Conservation (phyloP, 805 yeast species). For the Metschnikowia gelsemii region DNA sequence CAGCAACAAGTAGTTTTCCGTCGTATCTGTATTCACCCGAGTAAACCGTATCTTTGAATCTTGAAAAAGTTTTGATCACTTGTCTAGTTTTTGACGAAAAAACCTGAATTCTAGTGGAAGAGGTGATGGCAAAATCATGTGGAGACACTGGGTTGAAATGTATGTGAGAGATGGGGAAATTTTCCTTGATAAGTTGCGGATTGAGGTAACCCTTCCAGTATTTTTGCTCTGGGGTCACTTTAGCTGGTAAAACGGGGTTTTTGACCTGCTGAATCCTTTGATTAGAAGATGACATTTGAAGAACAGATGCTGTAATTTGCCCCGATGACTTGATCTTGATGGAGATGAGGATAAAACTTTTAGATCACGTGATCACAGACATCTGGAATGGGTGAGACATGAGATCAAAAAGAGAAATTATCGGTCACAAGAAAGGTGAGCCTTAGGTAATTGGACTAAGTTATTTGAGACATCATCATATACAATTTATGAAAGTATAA, state of each 20-base stretch:
- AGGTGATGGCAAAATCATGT: constrained; percentile 89
- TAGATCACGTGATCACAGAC: constrained; percentile 14
- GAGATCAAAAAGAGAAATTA: too few species aligned
- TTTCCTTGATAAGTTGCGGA: constrained; percentile 90
- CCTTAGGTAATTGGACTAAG: neutral
- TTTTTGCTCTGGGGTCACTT: constrained; percentile 87
- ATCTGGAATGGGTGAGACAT: neutral
- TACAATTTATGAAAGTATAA: too few species aligned
- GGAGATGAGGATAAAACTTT: constrained; percentile 10
- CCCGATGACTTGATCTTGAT: constrained; percentile 6
- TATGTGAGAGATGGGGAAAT: constrained; percentile 85
- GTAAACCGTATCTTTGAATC: constrained; percentile 91
- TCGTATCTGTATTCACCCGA: constrained; percentile 89
- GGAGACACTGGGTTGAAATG: constrained; percentile 84
- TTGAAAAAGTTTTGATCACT: constrained; percentile 76
- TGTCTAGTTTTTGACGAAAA: constrained; percentile 93
- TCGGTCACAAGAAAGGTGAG: too few species aligned
- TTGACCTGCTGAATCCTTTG: constrained; percentile 64
- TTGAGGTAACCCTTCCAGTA: constrained; percentile 86
- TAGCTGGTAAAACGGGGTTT: constrained; percentile 76
- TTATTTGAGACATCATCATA: too few species aligned
- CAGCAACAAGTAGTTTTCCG: constrained; percentile 88
- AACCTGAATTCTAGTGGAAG: constrained; percentile 87
- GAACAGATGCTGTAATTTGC: neutral
- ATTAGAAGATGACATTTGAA: constrained; percentile 67